These are phyloP conservation scores for Plantago ovata DNA, from an alignment of 257 asterid species.

Conservation along the genomic window DNA sequence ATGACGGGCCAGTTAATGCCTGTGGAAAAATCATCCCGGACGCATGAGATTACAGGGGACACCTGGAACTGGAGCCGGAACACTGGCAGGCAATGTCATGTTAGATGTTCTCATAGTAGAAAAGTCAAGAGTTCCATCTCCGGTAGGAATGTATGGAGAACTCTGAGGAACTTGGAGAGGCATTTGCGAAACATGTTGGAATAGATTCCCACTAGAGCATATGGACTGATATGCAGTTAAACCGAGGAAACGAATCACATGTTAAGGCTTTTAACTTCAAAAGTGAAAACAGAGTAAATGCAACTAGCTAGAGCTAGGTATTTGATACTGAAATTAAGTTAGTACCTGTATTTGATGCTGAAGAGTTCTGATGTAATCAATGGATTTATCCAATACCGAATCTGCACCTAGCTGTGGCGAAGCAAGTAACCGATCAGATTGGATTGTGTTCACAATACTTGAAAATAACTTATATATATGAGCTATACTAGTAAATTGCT, in stretches of 20 bases:
- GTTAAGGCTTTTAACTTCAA: neutral
- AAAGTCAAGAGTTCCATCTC: neutral
- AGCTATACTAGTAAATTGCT: neutral
- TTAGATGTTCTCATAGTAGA: neutral
- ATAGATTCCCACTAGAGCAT: neutral
- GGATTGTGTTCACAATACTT: neutral
- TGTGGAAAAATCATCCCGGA: neutral
- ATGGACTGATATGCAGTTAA: neutral
- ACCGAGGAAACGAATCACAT: neutral
- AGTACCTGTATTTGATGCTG: neutral
- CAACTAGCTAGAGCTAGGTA: too few relatives aligned
- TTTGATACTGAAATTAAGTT: neutral
- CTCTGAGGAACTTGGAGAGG: neutral
- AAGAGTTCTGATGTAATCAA: constrained; percentile 3
- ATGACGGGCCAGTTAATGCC: neutral
- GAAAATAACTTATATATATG: neutral
- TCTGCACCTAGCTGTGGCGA: neutral
- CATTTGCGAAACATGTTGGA: neutral
- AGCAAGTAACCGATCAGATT: too few relatives aligned
- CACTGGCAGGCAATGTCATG: neutral
- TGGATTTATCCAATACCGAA: constrained; percentile 5
- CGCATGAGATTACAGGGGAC: neutral
- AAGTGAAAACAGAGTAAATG: neutral
- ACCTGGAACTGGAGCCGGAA: neutral
- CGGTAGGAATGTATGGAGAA: neutral